A percentile compares a stretch with the other conserved stretches of the same genome.
These are phyloP conservation scores for Saccharomycopsis sp. DNA, from an alignment of 805 yeast genomes.

Conservation along the genomic window DNA sequence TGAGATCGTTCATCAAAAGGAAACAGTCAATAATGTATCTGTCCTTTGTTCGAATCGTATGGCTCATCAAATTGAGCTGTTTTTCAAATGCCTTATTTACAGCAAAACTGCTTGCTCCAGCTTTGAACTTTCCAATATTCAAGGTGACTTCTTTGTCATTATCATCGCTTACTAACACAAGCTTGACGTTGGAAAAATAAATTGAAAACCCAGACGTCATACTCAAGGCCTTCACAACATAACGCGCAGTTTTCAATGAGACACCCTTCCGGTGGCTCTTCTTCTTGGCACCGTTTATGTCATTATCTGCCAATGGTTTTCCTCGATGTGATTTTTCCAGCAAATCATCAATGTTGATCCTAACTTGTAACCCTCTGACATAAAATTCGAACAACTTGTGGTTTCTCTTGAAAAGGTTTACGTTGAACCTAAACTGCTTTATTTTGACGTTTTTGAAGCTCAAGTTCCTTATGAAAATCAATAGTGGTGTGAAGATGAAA, in stretches of 20 bases:
- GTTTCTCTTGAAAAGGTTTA: slow-evolving; percentile 7
- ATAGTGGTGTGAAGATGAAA: slow-evolving; percentile 10
- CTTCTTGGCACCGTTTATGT: background rate
- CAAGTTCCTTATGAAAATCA: background rate
- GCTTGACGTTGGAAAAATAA: slow-evolving; percentile 16
- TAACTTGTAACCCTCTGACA: background rate
- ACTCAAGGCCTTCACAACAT: slow-evolving; percentile 19
- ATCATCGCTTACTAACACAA: slow-evolving; percentile 9
- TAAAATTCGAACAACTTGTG: slow-evolving; percentile 12
- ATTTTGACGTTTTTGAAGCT: background rate
- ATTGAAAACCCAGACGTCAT: slow-evolving; percentile 25
- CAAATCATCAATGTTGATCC: background rate
- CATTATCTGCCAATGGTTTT: background rate
- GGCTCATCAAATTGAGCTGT: background rate
- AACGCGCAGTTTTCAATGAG: background rate
- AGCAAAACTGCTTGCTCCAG: background rate
- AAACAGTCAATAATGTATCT: background rate
- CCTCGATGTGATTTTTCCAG: background rate
- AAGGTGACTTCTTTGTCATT: slow-evolving; percentile 2
- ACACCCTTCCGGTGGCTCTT: background rate
- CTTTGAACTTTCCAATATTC: slow-evolving; percentile 3
- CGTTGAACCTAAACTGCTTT: slow-evolving; percentile 4
- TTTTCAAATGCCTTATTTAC: background rate
- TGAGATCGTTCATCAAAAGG: background rate
- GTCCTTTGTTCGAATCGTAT: background rate